Conservation (phyloP, 495 filamentous ascomycete genomes). For the Penicillium pancosmium region DNA sequence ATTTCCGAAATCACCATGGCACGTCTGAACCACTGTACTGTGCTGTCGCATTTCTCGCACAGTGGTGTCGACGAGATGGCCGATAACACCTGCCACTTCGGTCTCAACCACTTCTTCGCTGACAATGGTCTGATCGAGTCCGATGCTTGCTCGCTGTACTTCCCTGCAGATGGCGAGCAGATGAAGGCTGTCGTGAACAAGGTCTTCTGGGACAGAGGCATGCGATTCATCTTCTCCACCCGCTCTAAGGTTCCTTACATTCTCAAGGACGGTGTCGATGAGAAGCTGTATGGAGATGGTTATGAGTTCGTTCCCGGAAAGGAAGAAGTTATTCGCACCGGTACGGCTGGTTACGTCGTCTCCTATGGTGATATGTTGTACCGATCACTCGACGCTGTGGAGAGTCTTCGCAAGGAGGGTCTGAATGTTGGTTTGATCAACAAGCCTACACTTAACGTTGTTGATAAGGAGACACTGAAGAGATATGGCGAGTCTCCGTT, state of each 20-base stretch:
- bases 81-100: slow-evolving; percentile 48
- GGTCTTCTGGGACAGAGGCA: slow-evolving; percentile 40
- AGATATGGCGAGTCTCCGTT: slow-evolving; percentile 39
- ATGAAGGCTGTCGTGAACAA: slow-evolving; percentile 45
- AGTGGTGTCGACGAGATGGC: slow-evolving; percentile 47
- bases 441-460: slow-evolving; percentile 44
- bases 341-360: slow-evolving; percentile 41
- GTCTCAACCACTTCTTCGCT: slow-evolving; percentile 46
- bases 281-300: slow-evolving; percentile 38
- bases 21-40: slow-evolving; percentile 42
- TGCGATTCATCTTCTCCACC: slow-evolving; percentile 47
- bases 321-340: slow-evolving; percentile 41
- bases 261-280: slow-evolving; percentile 38
- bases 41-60: slow-evolving; percentile 45
- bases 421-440: slow-evolving; percentile 42
- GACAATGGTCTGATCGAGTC: slow-evolving; percentile 45
- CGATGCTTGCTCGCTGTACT: slow-evolving; percentile 35
- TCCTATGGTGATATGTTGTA: slow-evolving; percentile 48
- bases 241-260: slow-evolving; percentile 46
- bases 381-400: slow-evolving; percentile 43
- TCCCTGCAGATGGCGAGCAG: slow-evolving; percentile 47
- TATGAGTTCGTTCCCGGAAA: slow-evolving; percentile 45
- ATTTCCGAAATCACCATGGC: slow-evolving; percentile 48
- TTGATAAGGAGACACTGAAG: slow-evolving; percentile 42
- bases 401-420: slow-evolving; percentile 36